A percentile compares a stretch with the other conserved stretches of the same genome.
Evolutionary conservation across 2,329 filamentous ascomycete genomes (phyloP).

Genomic region (Trichoderma sp.): DNA sequence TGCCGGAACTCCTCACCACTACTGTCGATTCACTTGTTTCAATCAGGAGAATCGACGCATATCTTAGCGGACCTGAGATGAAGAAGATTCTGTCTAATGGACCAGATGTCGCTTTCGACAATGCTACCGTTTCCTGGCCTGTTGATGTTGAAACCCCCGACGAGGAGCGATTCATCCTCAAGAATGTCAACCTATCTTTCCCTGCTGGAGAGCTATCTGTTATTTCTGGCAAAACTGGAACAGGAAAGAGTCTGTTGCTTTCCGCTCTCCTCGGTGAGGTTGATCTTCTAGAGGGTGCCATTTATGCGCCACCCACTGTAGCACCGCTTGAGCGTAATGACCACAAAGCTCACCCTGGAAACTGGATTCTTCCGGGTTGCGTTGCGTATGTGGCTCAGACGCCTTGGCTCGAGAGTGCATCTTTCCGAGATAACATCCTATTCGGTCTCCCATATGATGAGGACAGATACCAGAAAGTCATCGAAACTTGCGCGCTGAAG

Average conservation of each 20-base stretch:
- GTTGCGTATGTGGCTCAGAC: slow-evolving; percentile 76
- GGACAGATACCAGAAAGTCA: slow-evolving; percentile 65
- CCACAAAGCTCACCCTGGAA: slow-evolving; percentile 54
- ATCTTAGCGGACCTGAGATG: slow-evolving; percentile 65
- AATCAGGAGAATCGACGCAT: slow-evolving; percentile 66
- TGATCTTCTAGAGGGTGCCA: slow-evolving; percentile 61
- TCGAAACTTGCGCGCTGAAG: slow-evolving; percentile 68
- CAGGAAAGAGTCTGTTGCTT: slow-evolving; percentile 73
- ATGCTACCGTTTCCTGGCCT: slow-evolving; percentile 72
- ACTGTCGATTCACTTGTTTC: slow-evolving; percentile 72
- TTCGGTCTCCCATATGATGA: slow-evolving; percentile 70
- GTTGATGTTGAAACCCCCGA: slow-evolving; percentile 57
- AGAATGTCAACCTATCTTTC: slow-evolving; percentile 63
- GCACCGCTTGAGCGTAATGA: slow-evolving; percentile 56
- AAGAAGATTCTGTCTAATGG: slow-evolving; percentile 51
- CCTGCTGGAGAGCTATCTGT: slow-evolving; percentile 67
- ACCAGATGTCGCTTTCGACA: slow-evolving; percentile 60
- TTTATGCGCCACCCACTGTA: slow-evolving; percentile 54
- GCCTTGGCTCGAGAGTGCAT: slow-evolving; percentile 82
- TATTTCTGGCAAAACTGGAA: slow-evolving; percentile 73
- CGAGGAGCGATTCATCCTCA: slow-evolving; percentile 61
- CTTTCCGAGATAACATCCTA: slow-evolving; percentile 72
- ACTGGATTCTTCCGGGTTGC: slow-evolving; percentile 68
- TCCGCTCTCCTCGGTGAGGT: slow-evolving; percentile 72
- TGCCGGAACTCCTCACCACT: slow-evolving; percentile 71